A percentile compares a stretch with the other conserved stretches of the same genome.
phyloP scores from a whole-genome alignment of 2,329 filamentous ascomycete genomes.

The Amylocarpus encephaloides region DNA sequence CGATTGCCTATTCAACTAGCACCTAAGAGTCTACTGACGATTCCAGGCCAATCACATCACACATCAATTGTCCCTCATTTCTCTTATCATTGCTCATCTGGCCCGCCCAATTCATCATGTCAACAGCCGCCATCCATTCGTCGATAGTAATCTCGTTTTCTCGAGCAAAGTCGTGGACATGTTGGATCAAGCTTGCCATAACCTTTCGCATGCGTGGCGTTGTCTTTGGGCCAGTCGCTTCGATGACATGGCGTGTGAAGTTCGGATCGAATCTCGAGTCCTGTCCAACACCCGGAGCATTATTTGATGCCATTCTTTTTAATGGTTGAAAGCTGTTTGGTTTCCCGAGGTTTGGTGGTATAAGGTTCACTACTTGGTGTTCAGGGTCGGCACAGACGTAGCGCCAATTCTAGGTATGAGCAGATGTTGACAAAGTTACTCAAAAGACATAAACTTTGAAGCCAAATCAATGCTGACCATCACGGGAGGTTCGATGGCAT shows the following conservation, averaged over 20 bases:
- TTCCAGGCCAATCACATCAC: conserved; percentile 57
- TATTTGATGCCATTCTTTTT: conserved; percentile 25
- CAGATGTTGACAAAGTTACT: too few species aligned
- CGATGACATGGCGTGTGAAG: conserved; percentile 57
- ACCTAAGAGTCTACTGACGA: conserved; percentile 35
- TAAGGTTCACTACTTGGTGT: too few species aligned
- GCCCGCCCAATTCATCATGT: conserved; percentile 55
- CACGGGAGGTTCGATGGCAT: too few species aligned
- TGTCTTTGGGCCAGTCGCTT: conserved; percentile 54
- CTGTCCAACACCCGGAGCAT: conserved; percentile 45
- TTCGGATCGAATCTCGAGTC: conserved; percentile 43
- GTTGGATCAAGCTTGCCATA: conserved; percentile 46
- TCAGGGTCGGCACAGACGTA: too few species aligned
- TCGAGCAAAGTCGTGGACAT: conserved; percentile 53
- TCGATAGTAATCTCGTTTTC: conserved; percentile 53
- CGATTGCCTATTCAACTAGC: neutral
- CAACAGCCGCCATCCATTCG: conserved; percentile 50
- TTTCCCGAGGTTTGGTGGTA: neutral
- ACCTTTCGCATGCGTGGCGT: conserved; percentile 50
- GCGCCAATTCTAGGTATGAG: too few species aligned
- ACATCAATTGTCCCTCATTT: conserved; percentile 59
- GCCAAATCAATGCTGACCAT: too few species aligned
- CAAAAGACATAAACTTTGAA: too few species aligned
- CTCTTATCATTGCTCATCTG: conserved; percentile 55
- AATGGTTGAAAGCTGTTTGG: neutral